Evolutionary conservation across 176 grass and related monocot genomes (phyloP), one percentile per base, ranked within the genome.

Genomic region (Elymus sibiricus): DNA sequence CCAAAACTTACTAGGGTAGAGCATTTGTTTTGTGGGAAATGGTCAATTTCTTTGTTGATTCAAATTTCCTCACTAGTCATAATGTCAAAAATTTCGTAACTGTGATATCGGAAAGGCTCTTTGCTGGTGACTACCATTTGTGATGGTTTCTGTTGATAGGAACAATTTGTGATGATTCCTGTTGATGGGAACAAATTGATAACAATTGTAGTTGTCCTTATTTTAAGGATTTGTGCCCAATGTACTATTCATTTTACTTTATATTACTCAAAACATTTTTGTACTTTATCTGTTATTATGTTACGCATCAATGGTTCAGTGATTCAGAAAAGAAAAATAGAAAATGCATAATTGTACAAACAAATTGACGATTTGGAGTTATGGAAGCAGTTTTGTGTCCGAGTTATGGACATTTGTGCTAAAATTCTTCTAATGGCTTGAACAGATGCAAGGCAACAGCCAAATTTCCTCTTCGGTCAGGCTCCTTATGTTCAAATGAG

Each of bases 371-470:
- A 8, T 63, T 66, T 60, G 16, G 19, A 74, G 21, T 84, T 59
- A 53, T 53, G 49, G 49, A 53, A 53, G 49, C 16, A 53, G 49
- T 53, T 53, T 19, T 16, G 7, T 19, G 7, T 53, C 49, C 19
- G 49, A 53, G 0, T 53, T 53, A 53, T 53, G 2, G 6, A 53
- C 49, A 53, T 53, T 19, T 53, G 6, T 25, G 2, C 86, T 91
- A 81, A 85, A 26, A 34, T 42, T 64, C 1, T 77, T 49, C 7
- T 43, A 55, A 14, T 16, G 26, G 9, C 19, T 64, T 88, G 81
- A 83, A 85, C 90, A 97, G 94, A 97, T 93, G 89, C 90, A 64
- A 90, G 87, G 78, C 89, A 90, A 70, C 86, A 82, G 19, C 79
- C 86, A 79, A 91, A 77, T 88, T 76, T 93, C 76, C 75, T 92